A percentile compares a stretch with the other conserved stretches of the same genome.
These are phyloP conservation scores for Erodium moschatum DNA, from an alignment of 441 rosid genomes.

Conservation along the genomic window DNA sequence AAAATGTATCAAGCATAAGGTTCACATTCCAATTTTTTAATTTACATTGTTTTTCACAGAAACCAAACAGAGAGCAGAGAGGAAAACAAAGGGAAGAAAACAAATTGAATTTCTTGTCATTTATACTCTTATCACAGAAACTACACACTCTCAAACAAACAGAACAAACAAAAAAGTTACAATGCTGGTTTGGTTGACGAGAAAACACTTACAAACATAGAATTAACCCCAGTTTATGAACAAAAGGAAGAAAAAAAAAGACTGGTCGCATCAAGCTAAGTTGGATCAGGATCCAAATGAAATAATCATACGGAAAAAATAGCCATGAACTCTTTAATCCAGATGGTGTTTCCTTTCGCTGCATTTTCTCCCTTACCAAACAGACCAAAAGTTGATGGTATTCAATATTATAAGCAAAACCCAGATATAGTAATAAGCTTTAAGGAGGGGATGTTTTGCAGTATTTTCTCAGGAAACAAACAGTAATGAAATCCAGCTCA, in stretches of 20 bases:
- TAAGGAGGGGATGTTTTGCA: background rate
- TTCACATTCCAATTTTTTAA: background rate
- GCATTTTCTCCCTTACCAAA: too few relatives aligned
- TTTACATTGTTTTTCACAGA: constrained; percentile 28
- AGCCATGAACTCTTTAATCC: too few relatives aligned
- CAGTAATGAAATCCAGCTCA: constrained; percentile 17
- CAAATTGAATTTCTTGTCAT: constrained; percentile 19
- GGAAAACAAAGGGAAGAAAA: constrained; percentile 17
- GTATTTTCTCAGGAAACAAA: background rate
- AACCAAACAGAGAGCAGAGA: constrained; percentile 15
- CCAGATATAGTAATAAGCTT: too few relatives aligned
- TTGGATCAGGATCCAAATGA: too few relatives aligned
- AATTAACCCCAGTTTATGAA: background rate
- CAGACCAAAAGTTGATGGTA: too few relatives aligned
- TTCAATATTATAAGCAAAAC: too few relatives aligned
- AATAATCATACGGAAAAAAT: too few relatives aligned
- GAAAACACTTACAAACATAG: constrained; percentile 12
- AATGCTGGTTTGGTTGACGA: constrained; percentile 16
- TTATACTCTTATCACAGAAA: constrained; percentile 19
- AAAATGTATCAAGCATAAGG: constrained; percentile 11
- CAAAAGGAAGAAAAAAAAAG: background rate
- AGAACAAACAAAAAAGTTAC: constrained; percentile 15
- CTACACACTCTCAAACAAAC: constrained; percentile 13
- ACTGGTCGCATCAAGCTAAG: too few relatives aligned
- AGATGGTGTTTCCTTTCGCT: too few relatives aligned